Evolutionary conservation across 495 filamentous ascomycete species (phyloP), one percentile per base, ranked within the genome.

Genomic region (Podospora appendiculata): DNA sequence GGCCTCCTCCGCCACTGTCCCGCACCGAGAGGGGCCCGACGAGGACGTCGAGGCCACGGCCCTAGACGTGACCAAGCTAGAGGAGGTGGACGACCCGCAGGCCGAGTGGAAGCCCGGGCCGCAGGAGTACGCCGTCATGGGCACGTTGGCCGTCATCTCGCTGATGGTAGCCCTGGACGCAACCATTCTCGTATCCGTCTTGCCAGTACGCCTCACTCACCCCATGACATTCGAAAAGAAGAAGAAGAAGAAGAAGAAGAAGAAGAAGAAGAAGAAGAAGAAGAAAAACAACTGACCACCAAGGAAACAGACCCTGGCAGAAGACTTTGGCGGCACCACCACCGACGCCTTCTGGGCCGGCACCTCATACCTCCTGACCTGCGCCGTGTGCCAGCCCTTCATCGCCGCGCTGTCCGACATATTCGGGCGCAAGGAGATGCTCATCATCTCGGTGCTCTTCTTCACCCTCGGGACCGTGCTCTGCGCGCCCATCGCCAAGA

Each of bases 311-410:
- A 65, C 60, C 3, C 67, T 81, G 17, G 59, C 74, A 7, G 41
- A 54, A 1, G 69, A 70, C 44, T 62, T 82, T 6, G 50, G 74
- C 8, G 77, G 75, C 0, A 67, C 56, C 10, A 58, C 76, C 2
- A 78, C 63, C 10, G 61, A 75, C n/a, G 69, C 76, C 10, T 81
- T 81, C 54, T 81, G 78, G 79, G 67, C 72, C 0, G 76, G 77
- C 2, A 79, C 77, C 1, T 72, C 77, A 0, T 83, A 79, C 43
- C 71, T 79, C 11, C 64, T 79, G 9, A 58, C 70, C 4, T 68
- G 64, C 33, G 69, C 75, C 12, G 76, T 76, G 6, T 68, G 69
- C 43, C 71, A 76, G 52, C 76, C 76, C 13, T 65, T 75, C 46
- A 73, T 75, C 41, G 71, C 70, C 16, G 67, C 74, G 6, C 50